Evolutionary conservation across 306 rosid species (phyloP), one percentile per base, ranked within the genome.

Genomic region (Ochetophila trinervis): DNA sequence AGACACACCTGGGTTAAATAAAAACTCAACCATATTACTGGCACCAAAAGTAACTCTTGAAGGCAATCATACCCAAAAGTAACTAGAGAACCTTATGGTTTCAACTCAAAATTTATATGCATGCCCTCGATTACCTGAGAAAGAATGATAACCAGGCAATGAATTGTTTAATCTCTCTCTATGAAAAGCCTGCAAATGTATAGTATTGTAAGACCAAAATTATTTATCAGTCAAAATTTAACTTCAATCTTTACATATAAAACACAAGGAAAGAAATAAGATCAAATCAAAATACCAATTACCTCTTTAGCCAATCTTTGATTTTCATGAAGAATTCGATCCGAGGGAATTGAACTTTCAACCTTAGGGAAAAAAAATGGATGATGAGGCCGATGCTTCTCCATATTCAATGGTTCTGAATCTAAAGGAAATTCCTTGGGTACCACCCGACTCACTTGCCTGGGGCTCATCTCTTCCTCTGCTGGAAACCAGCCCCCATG

Each of bases 401-500:
- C 97, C 49, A 82, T 71, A 68, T 70, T 86, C 80, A 83, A 71
- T 22, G 91, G 83, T 74, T 83, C 95, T 54, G 90, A 75, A 85
- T 88, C 88, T 67, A 77, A 69, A 13, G 87, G 86, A 77, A 88
- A 85, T 55, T 94, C 97, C 80, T 85, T 94, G 15, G 95, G 73
- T 62, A 56, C 80, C 66, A 58, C 74, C 20, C 88, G 78, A 76
- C 70, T 79, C 58, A 76, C 70, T 71, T 82, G 87, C 67, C 78
- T 85, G 23, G 98, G 89, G 77, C 91, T 89, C 82, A 86, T 90
- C 68, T 94, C 97, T 80, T 94, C 99, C 70, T 88, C 97, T 66
- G 47, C 79, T 44, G 95, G 91, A 80, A 85, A 85, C 99, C 99
- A 90, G 35, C 82, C 88, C 66, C 83, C 86, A 5, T 67, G 91